Evolutionary conservation across 352 stramenopile genomes (phyloP).

Genomic region (Elongisporangium anandrum): DNA sequence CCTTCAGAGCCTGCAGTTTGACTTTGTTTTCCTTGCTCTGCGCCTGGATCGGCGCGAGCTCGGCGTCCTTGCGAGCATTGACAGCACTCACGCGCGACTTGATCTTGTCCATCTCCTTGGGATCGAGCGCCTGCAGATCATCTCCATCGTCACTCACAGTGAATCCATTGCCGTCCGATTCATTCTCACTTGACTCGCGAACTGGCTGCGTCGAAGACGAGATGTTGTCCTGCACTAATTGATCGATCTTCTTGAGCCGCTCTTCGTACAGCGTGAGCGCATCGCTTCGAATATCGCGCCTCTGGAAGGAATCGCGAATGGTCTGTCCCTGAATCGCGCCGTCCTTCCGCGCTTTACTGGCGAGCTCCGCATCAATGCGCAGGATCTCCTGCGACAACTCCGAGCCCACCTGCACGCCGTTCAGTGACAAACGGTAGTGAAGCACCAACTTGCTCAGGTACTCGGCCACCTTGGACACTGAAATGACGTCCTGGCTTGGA

Average conservation of each 20-base stretch:
- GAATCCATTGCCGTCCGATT: constrained; percentile 5
- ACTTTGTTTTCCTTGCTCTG: constrained; percentile 17
- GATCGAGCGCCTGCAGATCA: constrained; percentile 16
- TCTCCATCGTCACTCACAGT: constrained; percentile 7
- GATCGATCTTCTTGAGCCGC: constrained; percentile 29
- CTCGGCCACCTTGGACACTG: constrained; percentile 24
- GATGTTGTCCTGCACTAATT: constrained; percentile 36
- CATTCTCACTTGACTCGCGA: constrained; percentile 10
- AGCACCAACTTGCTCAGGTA: constrained; percentile 52
- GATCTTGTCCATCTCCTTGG: constrained; percentile 30
- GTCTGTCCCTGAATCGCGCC: constrained; percentile 56
- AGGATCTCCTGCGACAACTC: constrained; percentile 44
- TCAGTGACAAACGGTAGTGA: constrained; percentile 42
- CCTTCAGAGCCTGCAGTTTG: constrained; percentile 22
- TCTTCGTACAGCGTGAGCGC: constrained; percentile 45
- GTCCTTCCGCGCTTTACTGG: constrained; percentile 32
- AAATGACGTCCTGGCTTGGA: constrained; percentile 10
- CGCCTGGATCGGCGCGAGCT: constrained; percentile 23
- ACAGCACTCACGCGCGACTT: constrained; percentile 29
- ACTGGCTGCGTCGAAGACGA: constrained; percentile 30
- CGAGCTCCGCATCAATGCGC: constrained; percentile 42
- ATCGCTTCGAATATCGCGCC: constrained; percentile 71
- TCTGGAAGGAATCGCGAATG: constrained; percentile 76
- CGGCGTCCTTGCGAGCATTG: constrained; percentile 29
- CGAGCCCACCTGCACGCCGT: constrained; percentile 34